These are phyloP conservation scores for Populus trichocarpa DNA, from an alignment of 441 rosid genomes.

Conservation along the genomic window DNA sequence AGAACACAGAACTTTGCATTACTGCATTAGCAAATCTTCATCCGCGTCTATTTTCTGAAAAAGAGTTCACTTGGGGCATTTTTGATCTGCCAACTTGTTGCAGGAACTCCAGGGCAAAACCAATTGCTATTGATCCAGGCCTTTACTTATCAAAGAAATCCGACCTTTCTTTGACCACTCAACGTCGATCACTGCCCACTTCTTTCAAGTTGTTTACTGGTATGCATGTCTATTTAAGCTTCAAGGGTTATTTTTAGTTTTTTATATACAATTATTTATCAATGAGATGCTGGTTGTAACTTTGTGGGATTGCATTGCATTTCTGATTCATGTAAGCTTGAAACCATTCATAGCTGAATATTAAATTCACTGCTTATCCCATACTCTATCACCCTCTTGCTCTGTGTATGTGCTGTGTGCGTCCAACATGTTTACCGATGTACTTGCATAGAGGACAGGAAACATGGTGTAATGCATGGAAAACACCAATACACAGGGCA, in stretches of 20 bases:
- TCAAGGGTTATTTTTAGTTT: neutral
- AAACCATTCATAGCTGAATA: neutral
- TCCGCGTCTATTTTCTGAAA: neutral
- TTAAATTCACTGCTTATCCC: neutral
- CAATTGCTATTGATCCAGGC: constrained; percentile 89
- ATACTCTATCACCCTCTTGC: neutral
- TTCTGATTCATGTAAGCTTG: neutral
- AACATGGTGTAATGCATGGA: neutral
- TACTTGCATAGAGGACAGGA: neutral
- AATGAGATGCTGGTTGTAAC: neutral
- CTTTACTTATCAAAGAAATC: constrained; percentile 84
- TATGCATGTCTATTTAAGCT: constrained; percentile 19
- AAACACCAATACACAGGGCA: neutral
- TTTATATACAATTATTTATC: too few relatives aligned
- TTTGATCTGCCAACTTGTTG: constrained; percentile 15
- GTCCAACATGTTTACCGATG: neutral
- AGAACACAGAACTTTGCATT: constrained; percentile 1
- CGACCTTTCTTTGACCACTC: constrained; percentile 81
- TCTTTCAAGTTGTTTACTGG: constrained; percentile 90
- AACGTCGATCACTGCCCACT: constrained; percentile 79
- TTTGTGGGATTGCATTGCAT: neutral
- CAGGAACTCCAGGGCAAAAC: constrained; percentile 81
- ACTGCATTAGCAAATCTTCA: constrained; percentile 1
- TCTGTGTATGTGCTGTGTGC: neutral
- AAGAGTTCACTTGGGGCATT: neutral